Evolutionary conservation across 2,329 filamentous ascomycete genomes (phyloP).

Genomic region (Bisporella sp.): DNA sequence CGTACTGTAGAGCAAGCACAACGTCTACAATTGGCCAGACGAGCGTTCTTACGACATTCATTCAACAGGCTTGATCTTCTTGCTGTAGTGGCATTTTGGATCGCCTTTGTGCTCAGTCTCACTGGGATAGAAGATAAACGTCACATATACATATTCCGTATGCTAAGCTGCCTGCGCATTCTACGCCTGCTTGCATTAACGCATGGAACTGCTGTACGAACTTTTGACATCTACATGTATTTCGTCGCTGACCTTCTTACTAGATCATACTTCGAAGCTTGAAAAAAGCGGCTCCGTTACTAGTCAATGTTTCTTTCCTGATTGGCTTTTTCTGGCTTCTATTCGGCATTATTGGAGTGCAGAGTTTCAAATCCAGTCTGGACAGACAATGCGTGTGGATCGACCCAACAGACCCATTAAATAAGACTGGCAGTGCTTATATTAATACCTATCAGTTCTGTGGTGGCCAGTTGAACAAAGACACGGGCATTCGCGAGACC

Average conservation of each 20-base stretch:
- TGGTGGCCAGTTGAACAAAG: slow-evolving; percentile 67
- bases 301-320: slow-evolving; percentile 89
- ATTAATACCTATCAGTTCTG: slow-evolving; percentile 70
- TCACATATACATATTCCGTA: slow-evolving; percentile 85
- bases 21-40: slow-evolving; percentile 75
- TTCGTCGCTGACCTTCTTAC: slow-evolving; percentile 2
- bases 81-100: slow-evolving; percentile 92
- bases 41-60: slow-evolving; percentile 88
- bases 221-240: background rate
- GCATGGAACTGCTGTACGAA: slow-evolving; percentile 78
- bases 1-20: slow-evolving; percentile 70
- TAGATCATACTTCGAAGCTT: slow-evolving; percentile 89
- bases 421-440: slow-evolving; percentile 41
- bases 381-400: slow-evolving; percentile 73
- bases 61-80: slow-evolving; percentile 96
- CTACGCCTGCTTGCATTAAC: slow-evolving; percentile 85
- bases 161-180: slow-evolving; percentile 93
- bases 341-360: slow-evolving; percentile 93
- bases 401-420: slow-evolving; percentile 53
- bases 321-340: slow-evolving; percentile 97
- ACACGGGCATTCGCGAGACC: slow-evolving; percentile 49
- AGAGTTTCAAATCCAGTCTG: slow-evolving; percentile 86
- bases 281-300: slow-evolving; percentile 87
- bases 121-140: slow-evolving; percentile 59
- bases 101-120: slow-evolving; percentile 70